Evolutionary conservation across 1,284 basidiomycete species (phyloP).

Genomic region (Ceratobasidium sp.): DNA sequence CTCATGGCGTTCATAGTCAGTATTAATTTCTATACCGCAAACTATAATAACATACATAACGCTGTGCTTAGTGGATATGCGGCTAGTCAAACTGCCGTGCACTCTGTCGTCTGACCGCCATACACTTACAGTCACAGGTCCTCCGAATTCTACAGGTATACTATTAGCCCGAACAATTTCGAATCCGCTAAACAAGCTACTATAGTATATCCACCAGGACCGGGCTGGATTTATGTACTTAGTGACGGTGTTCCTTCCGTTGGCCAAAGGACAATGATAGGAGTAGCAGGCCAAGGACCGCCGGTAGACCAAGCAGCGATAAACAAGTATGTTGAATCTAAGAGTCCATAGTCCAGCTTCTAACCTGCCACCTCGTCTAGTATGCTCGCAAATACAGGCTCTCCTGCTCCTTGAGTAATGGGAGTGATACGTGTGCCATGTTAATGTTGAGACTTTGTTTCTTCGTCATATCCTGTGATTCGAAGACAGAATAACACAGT

Average conservation of each 20-base stretch:
- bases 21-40: no score
- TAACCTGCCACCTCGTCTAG: neutral
- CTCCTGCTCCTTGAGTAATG: neutral
- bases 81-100: slow-evolving; percentile 47
- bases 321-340: slow-evolving; percentile 16
- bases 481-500: no score
- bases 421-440: neutral
- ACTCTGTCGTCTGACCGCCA: neutral
- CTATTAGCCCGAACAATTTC: neutral
- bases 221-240: slow-evolving; percentile 52
- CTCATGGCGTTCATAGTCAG: slow-evolving; percentile 60
- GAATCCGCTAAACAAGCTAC: neutral
- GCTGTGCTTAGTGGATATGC: slow-evolving; percentile 16
- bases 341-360: neutral
- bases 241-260: slow-evolving; percentile 59
- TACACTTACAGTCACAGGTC: slow-evolving; percentile 39
- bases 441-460: no score
- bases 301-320: slow-evolving; percentile 42
- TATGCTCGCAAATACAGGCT: neutral
- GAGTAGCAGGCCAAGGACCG: slow-evolving; percentile 49
- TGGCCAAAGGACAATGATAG: slow-evolving; percentile 58
- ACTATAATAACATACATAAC: no score
- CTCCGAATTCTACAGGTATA: slow-evolving; percentile 15
- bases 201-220: slow-evolving; percentile 52
- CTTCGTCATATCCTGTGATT: no score